Conservation (phyloP, 2,329 filamentous ascomycete genomes). For the Diaporthe sp. region DNA sequence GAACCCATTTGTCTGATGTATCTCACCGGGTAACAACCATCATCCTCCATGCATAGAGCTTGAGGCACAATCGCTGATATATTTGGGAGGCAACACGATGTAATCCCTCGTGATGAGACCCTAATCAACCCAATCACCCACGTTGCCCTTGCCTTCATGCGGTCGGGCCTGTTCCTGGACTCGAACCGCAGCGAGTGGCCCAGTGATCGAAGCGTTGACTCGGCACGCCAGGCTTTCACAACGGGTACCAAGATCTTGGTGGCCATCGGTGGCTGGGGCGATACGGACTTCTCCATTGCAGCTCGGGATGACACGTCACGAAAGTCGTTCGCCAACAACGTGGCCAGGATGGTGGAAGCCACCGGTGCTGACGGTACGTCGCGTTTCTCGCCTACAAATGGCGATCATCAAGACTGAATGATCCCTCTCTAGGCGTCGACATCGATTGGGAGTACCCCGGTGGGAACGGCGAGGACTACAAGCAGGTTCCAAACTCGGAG, state of each 20-base stretch:
- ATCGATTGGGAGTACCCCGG: conserved; percentile 77
- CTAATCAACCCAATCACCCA: conserved; percentile 64
- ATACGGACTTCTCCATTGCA: conserved; percentile 72
- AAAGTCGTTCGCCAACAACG: conserved; percentile 73
- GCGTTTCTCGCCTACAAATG: not conserved
- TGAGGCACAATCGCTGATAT: not conserved
- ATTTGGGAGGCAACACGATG: conserved; percentile 60
- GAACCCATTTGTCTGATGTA: conserved; percentile 59
- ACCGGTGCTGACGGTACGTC: conserved; percentile 75
- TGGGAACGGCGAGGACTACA: conserved; percentile 80
- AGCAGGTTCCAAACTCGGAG: conserved; percentile 68
- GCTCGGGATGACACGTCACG: conserved; percentile 66
- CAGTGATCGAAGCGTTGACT: conserved; percentile 66
- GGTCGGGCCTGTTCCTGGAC: conserved; percentile 65
- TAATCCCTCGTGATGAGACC: conserved; percentile 55
- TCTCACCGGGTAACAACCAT: conserved; percentile 60
- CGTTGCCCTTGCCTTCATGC: conserved; percentile 71
- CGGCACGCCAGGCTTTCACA: conserved; percentile 63
- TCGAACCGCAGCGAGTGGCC: conserved; percentile 58
- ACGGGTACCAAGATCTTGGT: conserved; percentile 74
- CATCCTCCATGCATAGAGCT: not conserved
- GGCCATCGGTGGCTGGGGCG: conserved; percentile 83
- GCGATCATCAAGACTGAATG: conserved; percentile 38
- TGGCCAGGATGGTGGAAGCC: conserved; percentile 72
- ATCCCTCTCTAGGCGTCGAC: conserved; percentile 58